These are phyloP conservation scores for Lactuca saligna DNA, from an alignment of 129 eudicot species.

Conservation along the genomic window DNA sequence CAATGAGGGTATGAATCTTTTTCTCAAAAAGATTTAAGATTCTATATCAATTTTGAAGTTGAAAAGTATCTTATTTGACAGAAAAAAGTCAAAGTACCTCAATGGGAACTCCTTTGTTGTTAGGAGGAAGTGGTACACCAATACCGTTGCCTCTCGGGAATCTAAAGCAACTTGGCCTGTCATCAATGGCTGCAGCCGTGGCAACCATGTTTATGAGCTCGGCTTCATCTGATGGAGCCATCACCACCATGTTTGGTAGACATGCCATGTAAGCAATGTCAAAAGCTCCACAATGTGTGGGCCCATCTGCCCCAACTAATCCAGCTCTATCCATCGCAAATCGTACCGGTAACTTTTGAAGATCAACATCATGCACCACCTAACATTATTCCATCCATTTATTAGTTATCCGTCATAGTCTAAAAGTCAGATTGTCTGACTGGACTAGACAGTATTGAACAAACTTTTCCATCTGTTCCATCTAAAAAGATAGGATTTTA, in stretches of 20 bases:
- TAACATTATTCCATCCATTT: conserved; percentile 19
- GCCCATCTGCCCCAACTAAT: conserved; percentile 91
- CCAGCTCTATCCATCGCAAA: conserved; percentile 94
- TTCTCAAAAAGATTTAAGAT: not conserved
- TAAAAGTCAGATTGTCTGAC: too few relatives aligned
- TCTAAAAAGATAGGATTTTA: too few relatives aligned
- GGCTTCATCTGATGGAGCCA: conserved; percentile 90
- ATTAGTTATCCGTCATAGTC: not conserved
- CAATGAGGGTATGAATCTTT: not conserved
- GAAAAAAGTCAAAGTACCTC: conserved; percentile 46
- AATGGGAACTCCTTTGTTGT: conserved; percentile 69
- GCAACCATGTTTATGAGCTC: conserved; percentile 88
- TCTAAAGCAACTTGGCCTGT: conserved; percentile 80
- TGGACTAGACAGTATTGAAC: too few relatives aligned
- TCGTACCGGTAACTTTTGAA: conserved; percentile 78
- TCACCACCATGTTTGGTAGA: conserved; percentile 89
- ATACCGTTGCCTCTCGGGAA: conserved; percentile 84
- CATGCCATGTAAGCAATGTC: conserved; percentile 90
- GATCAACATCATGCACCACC: conserved; percentile 93
- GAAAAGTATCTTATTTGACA: not conserved
- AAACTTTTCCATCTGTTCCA: too few relatives aligned
- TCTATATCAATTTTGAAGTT: not conserved
- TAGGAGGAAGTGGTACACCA: conserved; percentile 60
- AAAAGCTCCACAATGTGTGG: conserved; percentile 93
- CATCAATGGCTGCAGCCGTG: conserved; percentile 77